A percentile compares a stretch with the other conserved stretches of the same genome.
phyloP scores from a whole-genome alignment of 1,284 basidiomycete species.

The Cryptococcus neoformans region DNA sequence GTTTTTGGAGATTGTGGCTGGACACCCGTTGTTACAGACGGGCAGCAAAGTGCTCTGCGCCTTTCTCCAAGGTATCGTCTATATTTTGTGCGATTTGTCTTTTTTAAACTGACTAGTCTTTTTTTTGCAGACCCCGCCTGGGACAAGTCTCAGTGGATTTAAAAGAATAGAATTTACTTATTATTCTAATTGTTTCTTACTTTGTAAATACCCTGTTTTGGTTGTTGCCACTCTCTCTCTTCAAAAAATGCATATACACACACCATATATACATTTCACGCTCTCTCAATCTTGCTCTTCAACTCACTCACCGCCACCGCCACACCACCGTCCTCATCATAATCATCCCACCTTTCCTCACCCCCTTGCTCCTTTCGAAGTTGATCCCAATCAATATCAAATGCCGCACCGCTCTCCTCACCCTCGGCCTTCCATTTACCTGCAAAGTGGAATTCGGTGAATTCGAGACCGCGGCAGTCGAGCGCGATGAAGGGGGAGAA shows the following conservation, averaged over 20 bases:
- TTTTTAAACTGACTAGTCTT: not conserved
- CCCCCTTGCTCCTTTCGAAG: constrained; percentile 20
- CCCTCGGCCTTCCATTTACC: constrained; percentile 32
- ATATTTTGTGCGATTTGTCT: not conserved
- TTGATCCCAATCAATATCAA: constrained; percentile 46
- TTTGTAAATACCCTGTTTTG: not conserved
- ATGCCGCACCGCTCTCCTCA: constrained; percentile 28
- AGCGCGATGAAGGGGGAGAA: constrained; percentile 41
- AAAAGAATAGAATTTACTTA: constrained; percentile 1
- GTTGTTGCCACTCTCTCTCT: not conserved
- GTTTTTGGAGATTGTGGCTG: constrained; percentile 94
- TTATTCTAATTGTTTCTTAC: too few relatives aligned
- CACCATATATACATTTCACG: not conserved
- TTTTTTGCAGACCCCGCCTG: constrained; percentile 36
- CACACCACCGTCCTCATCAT: constrained; percentile 42
- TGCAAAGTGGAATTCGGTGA: constrained; percentile 42
- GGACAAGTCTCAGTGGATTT: constrained; percentile 48
- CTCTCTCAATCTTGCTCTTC: constrained; percentile 32
- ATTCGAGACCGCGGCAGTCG: constrained; percentile 49
- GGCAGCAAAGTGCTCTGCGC: constrained; percentile 96
- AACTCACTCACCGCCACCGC: constrained; percentile 44
- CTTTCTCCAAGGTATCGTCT: constrained; percentile 71
- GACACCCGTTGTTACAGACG: constrained; percentile 94
- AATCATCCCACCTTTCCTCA: constrained; percentile 50
- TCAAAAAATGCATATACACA: not conserved